These are phyloP conservation scores for Sporothrix inflata DNA, from an alignment of 2,329 filamentous ascomycete species.

Conservation along the genomic window DNA sequence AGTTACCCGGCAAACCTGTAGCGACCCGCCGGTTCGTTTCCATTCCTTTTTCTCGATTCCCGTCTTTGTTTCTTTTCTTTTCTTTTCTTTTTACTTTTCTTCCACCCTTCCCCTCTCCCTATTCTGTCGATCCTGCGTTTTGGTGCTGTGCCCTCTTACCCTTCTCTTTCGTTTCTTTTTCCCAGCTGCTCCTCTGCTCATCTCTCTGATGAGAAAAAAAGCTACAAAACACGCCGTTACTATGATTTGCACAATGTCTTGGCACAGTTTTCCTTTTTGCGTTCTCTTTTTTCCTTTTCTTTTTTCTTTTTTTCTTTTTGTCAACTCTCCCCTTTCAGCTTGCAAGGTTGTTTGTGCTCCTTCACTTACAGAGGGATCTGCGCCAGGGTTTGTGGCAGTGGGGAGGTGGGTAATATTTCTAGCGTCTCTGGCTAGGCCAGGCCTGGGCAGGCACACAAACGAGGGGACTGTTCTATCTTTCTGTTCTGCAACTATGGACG, in stretches of 20 bases:
- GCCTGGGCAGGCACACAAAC: not conserved
- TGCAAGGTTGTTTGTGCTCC: not conserved
- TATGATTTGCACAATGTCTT: slow-evolving; percentile 2
- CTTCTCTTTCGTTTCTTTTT: not conserved
- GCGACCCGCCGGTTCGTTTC: not conserved
- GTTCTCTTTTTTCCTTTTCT: not conserved
- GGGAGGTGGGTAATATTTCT: not conserved
- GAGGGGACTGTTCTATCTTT: not conserved
- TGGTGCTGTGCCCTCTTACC: too few species aligned
- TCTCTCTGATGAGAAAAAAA: not conserved
- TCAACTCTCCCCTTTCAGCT: not conserved
- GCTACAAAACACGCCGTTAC: slow-evolving; percentile 1
- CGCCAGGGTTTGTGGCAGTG: slow-evolving; percentile 5
- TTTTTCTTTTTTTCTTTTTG: not conserved
- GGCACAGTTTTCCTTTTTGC: not conserved
- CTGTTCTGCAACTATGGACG: not conserved
- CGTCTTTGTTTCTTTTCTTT: not conserved
- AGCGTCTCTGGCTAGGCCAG: not conserved
- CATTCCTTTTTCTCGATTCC: not conserved
- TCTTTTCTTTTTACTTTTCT: not conserved
- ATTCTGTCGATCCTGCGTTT: not conserved
- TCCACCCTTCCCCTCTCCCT: not conserved
- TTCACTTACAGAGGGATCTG: slow-evolving; percentile 16
- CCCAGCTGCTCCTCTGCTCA: slow-evolving; percentile 8
- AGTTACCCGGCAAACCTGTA: not conserved